Conservation (phyloP, 768 basidiomycete genomes). For the Serendipita indica region DNA sequence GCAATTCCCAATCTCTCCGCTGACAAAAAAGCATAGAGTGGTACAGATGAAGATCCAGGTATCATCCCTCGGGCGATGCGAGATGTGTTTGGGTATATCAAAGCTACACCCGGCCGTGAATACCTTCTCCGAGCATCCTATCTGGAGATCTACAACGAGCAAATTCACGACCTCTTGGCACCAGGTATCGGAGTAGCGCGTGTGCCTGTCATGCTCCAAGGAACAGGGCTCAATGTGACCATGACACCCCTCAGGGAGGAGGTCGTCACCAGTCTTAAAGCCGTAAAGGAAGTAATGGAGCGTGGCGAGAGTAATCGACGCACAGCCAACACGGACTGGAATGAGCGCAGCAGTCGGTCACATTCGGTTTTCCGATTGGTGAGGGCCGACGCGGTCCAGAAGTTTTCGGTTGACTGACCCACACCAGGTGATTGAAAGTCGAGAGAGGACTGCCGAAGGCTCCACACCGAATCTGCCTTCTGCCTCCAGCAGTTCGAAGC, state of each 20-base stretch:
- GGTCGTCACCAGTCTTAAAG: slow-evolving; percentile 80
- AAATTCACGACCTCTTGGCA: slow-evolving; percentile 66
- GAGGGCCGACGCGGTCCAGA: slow-evolving; percentile 12
- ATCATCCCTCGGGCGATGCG: slow-evolving; percentile 89
- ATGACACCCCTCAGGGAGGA: slow-evolving; percentile 76
- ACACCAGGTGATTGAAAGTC: slow-evolving; percentile 51
- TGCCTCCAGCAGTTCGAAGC: slow-evolving; percentile 43
- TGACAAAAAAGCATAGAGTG: slow-evolving; percentile 31
- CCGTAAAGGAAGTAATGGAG: slow-evolving; percentile 70
- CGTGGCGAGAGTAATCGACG: slow-evolving; percentile 76
- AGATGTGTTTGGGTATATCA: slow-evolving; percentile 76
- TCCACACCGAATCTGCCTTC: slow-evolving; percentile 21
- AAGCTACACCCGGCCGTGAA: slow-evolving; percentile 53
- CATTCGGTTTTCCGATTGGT: slow-evolving; percentile 91
- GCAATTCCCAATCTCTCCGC: background rate
- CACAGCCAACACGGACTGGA: slow-evolving; percentile 98
- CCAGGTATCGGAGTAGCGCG: slow-evolving; percentile 24
- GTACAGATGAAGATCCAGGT: slow-evolving; percentile 71
- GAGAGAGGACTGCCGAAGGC: slow-evolving; percentile 37
- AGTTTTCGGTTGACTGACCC: background rate
- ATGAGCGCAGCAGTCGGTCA: slow-evolving; percentile 84
- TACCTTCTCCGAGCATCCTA: slow-evolving; percentile 94
- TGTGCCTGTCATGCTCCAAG: slow-evolving; percentile 60
- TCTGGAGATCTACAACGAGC: slow-evolving; percentile 94
- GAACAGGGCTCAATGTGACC: slow-evolving; percentile 44